Base-by-base conservation (phyloP, 2,329 filamentous ascomycete species). In the Fusarium sp. region DNA sequence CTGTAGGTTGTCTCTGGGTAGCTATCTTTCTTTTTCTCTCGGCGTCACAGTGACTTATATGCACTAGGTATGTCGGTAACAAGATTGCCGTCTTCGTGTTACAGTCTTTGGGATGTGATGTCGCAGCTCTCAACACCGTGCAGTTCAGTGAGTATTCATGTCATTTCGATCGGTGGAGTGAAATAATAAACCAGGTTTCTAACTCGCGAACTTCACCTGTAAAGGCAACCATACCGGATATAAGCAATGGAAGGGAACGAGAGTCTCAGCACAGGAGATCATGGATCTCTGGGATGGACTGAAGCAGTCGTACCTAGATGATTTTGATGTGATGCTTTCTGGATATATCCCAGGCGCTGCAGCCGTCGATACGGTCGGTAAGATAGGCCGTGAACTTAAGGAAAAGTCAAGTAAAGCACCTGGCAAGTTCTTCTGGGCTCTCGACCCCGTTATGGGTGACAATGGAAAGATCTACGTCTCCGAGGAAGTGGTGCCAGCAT, bases 401-500 rank as follows among this genome's bases (percentile, higher is more conserved):
- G 85, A 88, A 60, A 92, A 91, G 77, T 87, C 90, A 5, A 85
- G 84, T 41, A 85, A 84, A 20, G 87, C 86, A 38, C 91, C 93
- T 0, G 93, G 94, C 1, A 90, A 88, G 51, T 98, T 98, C 85
- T 98, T 98, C 84, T 98, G 96, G 96, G 94, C 98, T 6, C 88
- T 99, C 32, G 96, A 99, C 81, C 96, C 97, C 0, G 96, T 99
- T 54, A 99, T 99, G 96, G 96, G 96, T 36, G 96, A 99, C 81
- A 95, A 98, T 79, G 96, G 95, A 56, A 90, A 89, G 75, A 87
- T 99, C 18, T 99, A 99, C 80, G 96, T 99, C 13, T 93, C 92
- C 11, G 92, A 96, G 77, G 94, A 97, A 73, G 94, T 97, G 8
- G 93, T 98, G 22, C 95, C 95, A 0, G 95, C 93, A 20, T 99